Evolutionary conservation across 116 monocot species (phyloP).

Genomic region (Phalaenopsis hybrid): DNA sequence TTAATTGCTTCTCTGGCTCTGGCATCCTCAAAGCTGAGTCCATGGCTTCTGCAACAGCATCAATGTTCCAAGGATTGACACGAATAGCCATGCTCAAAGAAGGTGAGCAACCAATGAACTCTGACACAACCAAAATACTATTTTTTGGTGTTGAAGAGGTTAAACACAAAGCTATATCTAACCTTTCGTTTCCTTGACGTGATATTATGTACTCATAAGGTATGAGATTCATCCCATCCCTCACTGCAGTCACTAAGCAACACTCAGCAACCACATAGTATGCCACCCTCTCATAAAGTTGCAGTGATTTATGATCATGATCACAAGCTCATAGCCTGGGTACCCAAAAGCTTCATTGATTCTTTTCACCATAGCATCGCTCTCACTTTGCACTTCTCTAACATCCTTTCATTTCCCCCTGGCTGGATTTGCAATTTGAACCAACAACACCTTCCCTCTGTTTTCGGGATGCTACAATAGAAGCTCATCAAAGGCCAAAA

Average conservation of each 20-base stretch:
- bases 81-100: slow-evolving; percentile 42
- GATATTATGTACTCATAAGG: slow-evolving; percentile 46
- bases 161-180: slow-evolving; percentile 16
- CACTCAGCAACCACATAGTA: slow-evolving; percentile 45
- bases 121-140: slow-evolving; percentile 41
- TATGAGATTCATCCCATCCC: slow-evolving; percentile 44
- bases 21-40: slow-evolving; percentile 19
- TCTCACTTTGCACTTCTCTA: slow-evolving; percentile 17
- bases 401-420: slow-evolving; percentile 21
- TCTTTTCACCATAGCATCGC: slow-evolving; percentile 12
- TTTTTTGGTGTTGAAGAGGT: slow-evolving; percentile 12
- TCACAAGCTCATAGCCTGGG: slow-evolving; percentile 16
- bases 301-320: slow-evolving; percentile 14
- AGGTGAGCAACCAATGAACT: slow-evolving; percentile 54
- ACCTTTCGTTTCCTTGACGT: slow-evolving; percentile 22
- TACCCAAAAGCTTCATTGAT: slow-evolving; percentile 14
- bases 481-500: slow-evolving; percentile 19
- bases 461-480: slow-evolving; percentile 13
- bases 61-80: slow-evolving; percentile 48
- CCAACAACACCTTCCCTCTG: slow-evolving; percentile 7
- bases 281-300: slow-evolving; percentile 29
- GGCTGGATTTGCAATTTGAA: slow-evolving; percentile 23
- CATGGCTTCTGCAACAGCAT: slow-evolving; percentile 42
- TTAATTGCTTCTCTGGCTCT: slow-evolving; percentile 21
- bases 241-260: slow-evolving; percentile 40